Evolutionary conservation across 768 basidiomycete species (phyloP).

Genomic region (Krasilnikovozyma curviuscula): DNA sequence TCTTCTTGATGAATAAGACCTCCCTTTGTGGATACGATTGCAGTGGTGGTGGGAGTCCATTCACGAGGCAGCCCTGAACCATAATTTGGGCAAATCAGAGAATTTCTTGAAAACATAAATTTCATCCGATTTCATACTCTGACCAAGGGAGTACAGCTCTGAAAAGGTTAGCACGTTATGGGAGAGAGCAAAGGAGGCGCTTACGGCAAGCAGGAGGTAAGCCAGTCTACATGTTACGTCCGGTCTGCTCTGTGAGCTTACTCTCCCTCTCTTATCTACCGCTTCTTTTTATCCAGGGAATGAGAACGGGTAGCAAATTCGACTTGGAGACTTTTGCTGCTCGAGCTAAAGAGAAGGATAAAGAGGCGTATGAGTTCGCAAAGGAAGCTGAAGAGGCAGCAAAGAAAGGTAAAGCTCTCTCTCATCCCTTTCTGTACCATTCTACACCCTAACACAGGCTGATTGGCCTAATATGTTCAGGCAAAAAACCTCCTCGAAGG

Average conservation of each 20-base stretch:
- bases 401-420: slow-evolving; percentile 48
- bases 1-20: too few relatives aligned
- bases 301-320: slow-evolving; percentile 44
- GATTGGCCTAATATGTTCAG: too few relatives aligned
- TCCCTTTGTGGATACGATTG: too few relatives aligned
- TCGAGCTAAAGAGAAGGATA: slow-evolving; percentile 25
- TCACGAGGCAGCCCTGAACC: too few relatives aligned
- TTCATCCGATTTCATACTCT: too few relatives aligned
- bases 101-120: too few relatives aligned
- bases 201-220: slow-evolving; percentile 18
- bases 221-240: neutral
- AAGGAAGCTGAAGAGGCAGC: slow-evolving; percentile 34
- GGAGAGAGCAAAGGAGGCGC: slow-evolving; percentile 21
- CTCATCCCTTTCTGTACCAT: neutral
- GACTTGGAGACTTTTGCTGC: slow-evolving; percentile 48
- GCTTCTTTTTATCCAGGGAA: slow-evolving; percentile 9
- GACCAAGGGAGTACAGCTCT: too few relatives aligned
- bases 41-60: too few relatives aligned
- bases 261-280: neutral
- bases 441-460: too few relatives aligned
- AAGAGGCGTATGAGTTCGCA: slow-evolving; percentile 59
- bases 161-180: too few relatives aligned
- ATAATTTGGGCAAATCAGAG: too few relatives aligned
- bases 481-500: slow-evolving; percentile 38
- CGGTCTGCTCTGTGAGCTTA: too few relatives aligned